phyloP scores from a whole-genome alignment of 2,329 filamentous ascomycete species.

The Nannizziopsis barbatae region DNA sequence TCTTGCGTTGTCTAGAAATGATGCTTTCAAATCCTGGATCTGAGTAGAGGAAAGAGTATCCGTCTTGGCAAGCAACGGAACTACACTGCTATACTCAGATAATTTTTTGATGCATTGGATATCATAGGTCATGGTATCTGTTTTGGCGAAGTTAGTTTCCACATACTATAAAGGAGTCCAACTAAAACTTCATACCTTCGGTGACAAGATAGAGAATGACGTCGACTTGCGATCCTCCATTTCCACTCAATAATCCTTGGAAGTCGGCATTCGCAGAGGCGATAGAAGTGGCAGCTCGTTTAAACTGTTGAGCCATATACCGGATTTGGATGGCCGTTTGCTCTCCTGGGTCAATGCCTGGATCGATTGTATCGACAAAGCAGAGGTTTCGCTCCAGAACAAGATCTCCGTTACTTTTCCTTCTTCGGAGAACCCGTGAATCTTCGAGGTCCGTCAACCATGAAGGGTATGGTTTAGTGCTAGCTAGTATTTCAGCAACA shows the following conservation, averaged over 20 bases:
- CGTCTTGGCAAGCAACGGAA: slow-evolving; percentile 67
- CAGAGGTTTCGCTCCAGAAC: slow-evolving; percentile 85
- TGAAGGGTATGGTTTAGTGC: slow-evolving; percentile 70
- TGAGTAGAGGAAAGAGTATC: slow-evolving; percentile 56
- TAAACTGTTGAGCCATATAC: slow-evolving; percentile 62
- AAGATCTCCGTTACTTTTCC: slow-evolving; percentile 62
- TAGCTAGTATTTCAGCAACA: slow-evolving; percentile 62
- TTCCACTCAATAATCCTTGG: slow-evolving; percentile 64
- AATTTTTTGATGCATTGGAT: slow-evolving; percentile 61
- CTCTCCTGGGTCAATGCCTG: slow-evolving; percentile 43
- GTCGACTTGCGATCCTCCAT: slow-evolving; percentile 74
- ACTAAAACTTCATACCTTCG: slow-evolving; percentile 44
- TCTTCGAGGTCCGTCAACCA: slow-evolving; percentile 81
- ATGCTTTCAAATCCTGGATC: slow-evolving; percentile 48
- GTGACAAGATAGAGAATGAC: slow-evolving; percentile 71
- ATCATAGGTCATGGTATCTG: slow-evolving; percentile 52
- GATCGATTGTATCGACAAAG: slow-evolving; percentile 71
- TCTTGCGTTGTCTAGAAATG: slow-evolving; percentile 25
- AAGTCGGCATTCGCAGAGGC: slow-evolving; percentile 62
- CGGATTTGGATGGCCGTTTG: slow-evolving; percentile 50
- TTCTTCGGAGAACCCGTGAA: slow-evolving; percentile 46
- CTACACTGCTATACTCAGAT: slow-evolving; percentile 64
- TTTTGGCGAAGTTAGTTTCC: slow-evolving; percentile 10
- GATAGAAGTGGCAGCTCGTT: slow-evolving; percentile 50
- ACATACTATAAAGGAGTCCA: background rate